A percentile compares a stretch with the other conserved stretches of the same genome.
Evolutionary conservation across 495 filamentous ascomycete genomes (phyloP).

Genomic region (Jackrogersella multiformis): DNA sequence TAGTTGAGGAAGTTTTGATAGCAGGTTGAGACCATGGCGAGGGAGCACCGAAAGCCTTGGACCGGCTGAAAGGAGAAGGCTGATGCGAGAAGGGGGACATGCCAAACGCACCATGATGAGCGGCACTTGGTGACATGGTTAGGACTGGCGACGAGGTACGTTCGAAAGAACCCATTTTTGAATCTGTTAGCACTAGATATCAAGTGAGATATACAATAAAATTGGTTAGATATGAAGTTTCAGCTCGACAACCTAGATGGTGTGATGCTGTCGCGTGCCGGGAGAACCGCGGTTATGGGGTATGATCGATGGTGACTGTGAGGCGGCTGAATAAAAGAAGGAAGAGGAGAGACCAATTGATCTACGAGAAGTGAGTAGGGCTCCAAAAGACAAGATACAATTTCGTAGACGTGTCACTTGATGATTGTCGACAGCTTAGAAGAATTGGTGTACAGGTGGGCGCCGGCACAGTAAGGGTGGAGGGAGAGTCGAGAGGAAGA

Average conservation of each 20-base stretch:
- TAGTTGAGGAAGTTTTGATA: conserved; percentile 45
- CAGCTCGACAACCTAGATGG: not conserved
- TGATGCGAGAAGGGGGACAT: conserved; percentile 53
- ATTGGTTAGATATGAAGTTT: conserved; percentile 36
- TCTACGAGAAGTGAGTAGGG: conserved; percentile 33
- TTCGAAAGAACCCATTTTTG: conserved; percentile 59
- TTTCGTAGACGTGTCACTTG: not conserved
- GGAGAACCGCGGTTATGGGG: conserved; percentile 10
- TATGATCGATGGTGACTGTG: conserved; percentile 38
- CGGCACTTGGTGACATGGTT: conserved; percentile 57
- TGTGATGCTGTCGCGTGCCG: conserved; percentile 19
- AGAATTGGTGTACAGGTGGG: conserved; percentile 22
- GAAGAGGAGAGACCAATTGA: conserved; percentile 32
- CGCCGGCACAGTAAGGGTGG: conserved; percentile 15
- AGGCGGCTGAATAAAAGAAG: conserved; percentile 13
- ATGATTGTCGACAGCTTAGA: conserved; percentile 9
- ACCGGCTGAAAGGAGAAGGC: conserved; percentile 53
- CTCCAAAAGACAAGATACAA: conserved; percentile 23
- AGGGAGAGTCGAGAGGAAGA: not conserved
- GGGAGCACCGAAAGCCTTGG: conserved; percentile 35
- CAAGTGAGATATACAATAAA: conserved; percentile 44
- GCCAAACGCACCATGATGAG: conserved; percentile 58
- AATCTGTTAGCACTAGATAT: conserved; percentile 51
- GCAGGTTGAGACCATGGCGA: conserved; percentile 31
- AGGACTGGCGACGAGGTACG: conserved; percentile 62